Conservation (phyloP, 306 rosid genomes). For the Trifolium pratense region DNA sequence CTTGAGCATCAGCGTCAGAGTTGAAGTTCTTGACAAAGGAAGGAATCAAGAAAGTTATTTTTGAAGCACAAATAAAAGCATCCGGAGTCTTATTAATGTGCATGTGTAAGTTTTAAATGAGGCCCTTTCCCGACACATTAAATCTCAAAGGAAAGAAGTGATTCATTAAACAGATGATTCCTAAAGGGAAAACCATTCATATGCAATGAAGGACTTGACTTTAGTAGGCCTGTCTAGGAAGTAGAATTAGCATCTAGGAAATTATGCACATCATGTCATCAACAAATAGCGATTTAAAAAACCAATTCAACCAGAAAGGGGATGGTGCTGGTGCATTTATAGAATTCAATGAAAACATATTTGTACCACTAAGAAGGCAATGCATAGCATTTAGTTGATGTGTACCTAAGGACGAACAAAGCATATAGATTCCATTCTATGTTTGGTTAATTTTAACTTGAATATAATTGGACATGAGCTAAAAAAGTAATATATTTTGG, state of each 20-base stretch:
- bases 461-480: constrained; percentile 12
- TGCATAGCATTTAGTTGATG: neutral
- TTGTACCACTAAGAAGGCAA: constrained; percentile 20
- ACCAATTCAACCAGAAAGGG: neutral
- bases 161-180: neutral
- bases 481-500: neutral
- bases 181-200: constrained; percentile 9
- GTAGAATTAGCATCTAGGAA: constrained; percentile 14
- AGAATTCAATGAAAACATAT: constrained; percentile 19
- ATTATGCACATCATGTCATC: constrained; percentile 30
- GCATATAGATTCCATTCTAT: constrained; percentile 1
- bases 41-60: constrained; percentile 30
- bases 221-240: neutral
- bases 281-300: neutral
- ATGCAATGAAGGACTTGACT: neutral
- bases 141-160: constrained; percentile 17
- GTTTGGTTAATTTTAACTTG: neutral
- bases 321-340: neutral
- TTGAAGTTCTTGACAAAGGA: constrained; percentile 59
- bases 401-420: neutral
- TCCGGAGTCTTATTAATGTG: constrained; percentile 3
- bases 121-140: neutral
- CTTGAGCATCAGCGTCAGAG: constrained; percentile 91
- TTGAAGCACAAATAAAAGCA: constrained; percentile 25
- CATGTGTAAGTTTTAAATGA: neutral